Percentiles rank a stretch among this genome's conserved stretches.
Conservation (phyloP, 2,329 filamentous ascomycete genomes). For the Nannizzia gypsea region DNA sequence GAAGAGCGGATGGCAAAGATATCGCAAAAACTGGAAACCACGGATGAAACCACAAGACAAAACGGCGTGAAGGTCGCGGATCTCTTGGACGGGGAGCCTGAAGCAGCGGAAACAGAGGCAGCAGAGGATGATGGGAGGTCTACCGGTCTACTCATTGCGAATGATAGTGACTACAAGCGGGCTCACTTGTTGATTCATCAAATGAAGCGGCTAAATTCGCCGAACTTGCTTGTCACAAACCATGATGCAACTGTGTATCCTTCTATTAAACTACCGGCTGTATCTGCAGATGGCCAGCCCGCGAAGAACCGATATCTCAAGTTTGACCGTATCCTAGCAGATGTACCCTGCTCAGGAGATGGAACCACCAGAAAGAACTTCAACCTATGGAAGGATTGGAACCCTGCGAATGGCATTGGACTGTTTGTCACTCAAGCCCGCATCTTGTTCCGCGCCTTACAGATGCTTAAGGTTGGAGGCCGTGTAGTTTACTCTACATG, state of each 20-base stretch:
- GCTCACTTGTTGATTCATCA: conserved; percentile 97
- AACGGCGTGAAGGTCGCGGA: conserved; percentile 17
- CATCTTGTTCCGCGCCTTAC: conserved; percentile 81
- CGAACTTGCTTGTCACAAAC: conserved; percentile 93
- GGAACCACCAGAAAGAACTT: conserved; percentile 89
- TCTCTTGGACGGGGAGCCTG: conserved; percentile 31
- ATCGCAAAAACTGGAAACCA: conserved; percentile 50
- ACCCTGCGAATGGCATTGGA: conserved; percentile 71
- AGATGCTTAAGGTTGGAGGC: conserved; percentile 91
- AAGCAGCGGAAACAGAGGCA: conserved; percentile 40
- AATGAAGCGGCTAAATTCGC: conserved; percentile 90
- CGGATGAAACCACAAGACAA: conserved; percentile 31
- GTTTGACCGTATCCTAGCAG: conserved; percentile 90
- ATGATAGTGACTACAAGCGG: conserved; percentile 92
- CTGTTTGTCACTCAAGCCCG: conserved; percentile 77
- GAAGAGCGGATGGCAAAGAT: conserved; percentile 71
- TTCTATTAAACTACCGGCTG: conserved; percentile 64
- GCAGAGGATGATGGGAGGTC: conserved; percentile 67
- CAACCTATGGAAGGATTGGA: conserved; percentile 93
- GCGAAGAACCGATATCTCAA: conserved; percentile 65
- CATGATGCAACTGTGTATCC: conserved; percentile 95
- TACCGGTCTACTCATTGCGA: conserved; percentile 85
- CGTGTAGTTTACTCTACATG: conserved; percentile 96
- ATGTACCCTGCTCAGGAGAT: conserved; percentile 94
- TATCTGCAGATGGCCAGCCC: conserved; percentile 41